These are phyloP conservation scores for Irpex rosettiformis DNA, from an alignment of 1,284 basidiomycete species.

Conservation along the genomic window DNA sequence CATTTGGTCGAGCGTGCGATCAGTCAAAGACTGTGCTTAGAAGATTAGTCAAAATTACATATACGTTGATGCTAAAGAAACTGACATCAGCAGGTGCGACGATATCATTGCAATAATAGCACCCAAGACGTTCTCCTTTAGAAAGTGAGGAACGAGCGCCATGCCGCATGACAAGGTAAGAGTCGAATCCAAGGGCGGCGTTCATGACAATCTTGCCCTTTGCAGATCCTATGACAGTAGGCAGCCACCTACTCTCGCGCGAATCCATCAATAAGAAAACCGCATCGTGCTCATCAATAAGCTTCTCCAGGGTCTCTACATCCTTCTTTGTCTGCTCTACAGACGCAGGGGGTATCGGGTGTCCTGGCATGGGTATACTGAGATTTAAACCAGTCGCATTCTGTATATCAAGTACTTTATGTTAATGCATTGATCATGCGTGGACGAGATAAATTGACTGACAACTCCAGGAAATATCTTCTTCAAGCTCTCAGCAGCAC, in stretches of 20 bases:
- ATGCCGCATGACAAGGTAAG: constrained; percentile 96
- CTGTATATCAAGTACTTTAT: constrained; percentile 36
- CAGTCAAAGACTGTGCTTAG: constrained; percentile 74
- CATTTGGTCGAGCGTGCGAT: constrained; percentile 97
- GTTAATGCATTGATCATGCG: neutral
- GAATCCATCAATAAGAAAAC: constrained; percentile 98
- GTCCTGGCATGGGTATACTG: constrained; percentile 96
- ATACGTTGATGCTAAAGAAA: neutral
- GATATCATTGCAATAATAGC: constrained; percentile 98
- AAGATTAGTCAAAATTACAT: constrained; percentile 1
- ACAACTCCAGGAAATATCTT: constrained; percentile 93
- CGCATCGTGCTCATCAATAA: constrained; percentile 85
- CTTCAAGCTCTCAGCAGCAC: constrained; percentile 84
- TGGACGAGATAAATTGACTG: constrained; percentile 28
- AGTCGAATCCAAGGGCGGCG: constrained; percentile 94
- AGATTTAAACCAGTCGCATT: constrained; percentile 76
- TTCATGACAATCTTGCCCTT: constrained; percentile 93
- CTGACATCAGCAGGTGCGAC: constrained; percentile 93
- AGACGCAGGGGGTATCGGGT: constrained; percentile 71
- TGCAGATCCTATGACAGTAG: constrained; percentile 81
- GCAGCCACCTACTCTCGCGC: constrained; percentile 93
- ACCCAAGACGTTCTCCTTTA: constrained; percentile 60
- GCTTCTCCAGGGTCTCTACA: constrained; percentile 68
- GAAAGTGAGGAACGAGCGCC: constrained; percentile 57
- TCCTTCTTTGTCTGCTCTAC: constrained; percentile 62